A percentile compares a stretch with the other conserved stretches of the same genome.
Conservation (phyloP, 108 stramenopile species). For the Cylindrotheca fusiformis region DNA sequence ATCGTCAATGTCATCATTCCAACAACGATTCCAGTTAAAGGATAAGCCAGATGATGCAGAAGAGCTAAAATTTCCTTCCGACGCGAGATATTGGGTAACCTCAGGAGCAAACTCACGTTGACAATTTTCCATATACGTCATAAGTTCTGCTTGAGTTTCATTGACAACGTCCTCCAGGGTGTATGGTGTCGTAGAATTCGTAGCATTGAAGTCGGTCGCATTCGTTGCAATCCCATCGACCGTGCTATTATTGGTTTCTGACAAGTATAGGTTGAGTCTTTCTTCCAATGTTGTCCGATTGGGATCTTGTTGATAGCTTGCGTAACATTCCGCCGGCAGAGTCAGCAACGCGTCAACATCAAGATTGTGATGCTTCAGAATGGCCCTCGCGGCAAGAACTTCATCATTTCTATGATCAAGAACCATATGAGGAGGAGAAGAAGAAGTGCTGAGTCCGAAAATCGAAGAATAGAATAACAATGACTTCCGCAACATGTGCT, state of each 20-base stretch:
- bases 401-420: constrained; percentile 28
- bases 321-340: background rate
- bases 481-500: too few relatives aligned
- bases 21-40: constrained; percentile 54
- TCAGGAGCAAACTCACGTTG: background rate
- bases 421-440: too few relatives aligned
- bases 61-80: background rate
- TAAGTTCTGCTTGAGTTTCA: background rate
- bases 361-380: background rate
- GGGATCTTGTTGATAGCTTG: background rate
- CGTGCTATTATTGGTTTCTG: background rate
- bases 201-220: background rate
- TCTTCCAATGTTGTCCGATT: background rate
- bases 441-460: too few relatives aligned
- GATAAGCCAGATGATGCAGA: background rate
- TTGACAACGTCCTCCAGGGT: background rate
- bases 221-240: background rate
- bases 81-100: background rate
- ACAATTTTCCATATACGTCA: background rate
- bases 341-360: too few relatives aligned
- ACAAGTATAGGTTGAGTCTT: background rate
- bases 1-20: constrained; percentile 1
- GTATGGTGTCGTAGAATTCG: background rate
- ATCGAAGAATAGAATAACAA: too few relatives aligned
- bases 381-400: constrained; percentile 18